Base-by-base conservation (phyloP, 2,329 filamentous ascomycete species). In the Trichoderma sp. region DNA sequence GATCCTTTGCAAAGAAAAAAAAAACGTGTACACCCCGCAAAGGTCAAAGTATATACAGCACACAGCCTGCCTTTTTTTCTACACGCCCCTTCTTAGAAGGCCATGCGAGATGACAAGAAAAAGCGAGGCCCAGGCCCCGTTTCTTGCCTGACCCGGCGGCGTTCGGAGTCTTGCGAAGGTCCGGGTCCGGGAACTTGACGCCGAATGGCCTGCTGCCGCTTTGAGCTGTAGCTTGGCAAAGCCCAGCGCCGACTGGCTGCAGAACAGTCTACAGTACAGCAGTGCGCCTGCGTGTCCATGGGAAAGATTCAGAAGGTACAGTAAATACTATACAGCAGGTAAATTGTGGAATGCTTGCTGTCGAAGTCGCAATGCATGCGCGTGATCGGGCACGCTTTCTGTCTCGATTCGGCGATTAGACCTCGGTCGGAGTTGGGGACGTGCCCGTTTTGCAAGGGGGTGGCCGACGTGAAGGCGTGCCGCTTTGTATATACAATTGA, bases 81-180 rank as follows among this genome's bases (percentile, higher is more conserved):
- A 14, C 43, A 47, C 47, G 21, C 47, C 47, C 47, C 47, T 43
- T 43, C 16, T 43, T 43, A 8, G 40, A 43, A 43, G n/a, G 40
- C 47, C 47, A 49, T 49, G 11, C 47, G 21, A 47, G 4, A 55
- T 16, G 2, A 29, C 27, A 10, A 16, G n/a, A 21, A 55, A 24
- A 8, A 31, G 19, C 7, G 14, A 31, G 52, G 13, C 3, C 52
- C 24, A 31, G 52, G 27, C 27, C 52, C 52, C 52, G 27, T 56
- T n/a, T 56, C 35, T 43, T 52, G 27, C 61, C 53, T 40, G n/a
- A n/a, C 62, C 62, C 62, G 62, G 62, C 62, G 35, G 62, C 62
- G 35, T 65, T 65, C 62, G 62, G 62, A 57, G 62, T 65, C 62
- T 65, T 65, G 62, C 62, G 27, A 65, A 65, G 52, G 24, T 57